These are phyloP conservation scores for Myriosclerotinia curreyana DNA, from an alignment of 2,329 filamentous ascomycete species.

Conservation along the genomic window DNA sequence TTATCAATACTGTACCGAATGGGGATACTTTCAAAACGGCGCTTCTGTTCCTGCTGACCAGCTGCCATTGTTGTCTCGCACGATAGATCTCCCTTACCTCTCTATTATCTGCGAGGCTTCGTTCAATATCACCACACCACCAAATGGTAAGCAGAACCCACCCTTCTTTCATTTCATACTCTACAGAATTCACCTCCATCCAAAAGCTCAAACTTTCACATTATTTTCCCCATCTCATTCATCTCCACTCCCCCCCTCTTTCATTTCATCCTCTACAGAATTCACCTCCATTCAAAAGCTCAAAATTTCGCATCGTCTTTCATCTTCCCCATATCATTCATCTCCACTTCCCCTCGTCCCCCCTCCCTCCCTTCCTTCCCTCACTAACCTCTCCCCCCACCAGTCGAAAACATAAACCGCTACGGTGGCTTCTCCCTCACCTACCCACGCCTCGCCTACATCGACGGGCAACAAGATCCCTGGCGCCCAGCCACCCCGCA, in stretches of 20 bases:
- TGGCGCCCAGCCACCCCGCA: slow-evolving; percentile 75
- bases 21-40: slow-evolving; percentile 77
- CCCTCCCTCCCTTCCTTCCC: too few relatives aligned
- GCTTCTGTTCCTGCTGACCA: slow-evolving; percentile 61
- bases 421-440: slow-evolving; percentile 68
- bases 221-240: too few relatives aligned
- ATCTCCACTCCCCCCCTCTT: too few relatives aligned
- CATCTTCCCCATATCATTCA: too few relatives aligned
- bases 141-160: slow-evolving; percentile 44
- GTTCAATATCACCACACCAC: slow-evolving; percentile 65
- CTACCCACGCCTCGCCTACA: slow-evolving; percentile 71
- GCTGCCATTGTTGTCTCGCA: slow-evolving; percentile 69
- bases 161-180: too few relatives aligned
- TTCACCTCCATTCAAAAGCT: too few relatives aligned
- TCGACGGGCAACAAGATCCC: slow-evolving; percentile 76
- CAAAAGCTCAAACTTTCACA: too few relatives aligned
- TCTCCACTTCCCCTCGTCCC: too few relatives aligned
- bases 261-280: too few relatives aligned
- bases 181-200: too few relatives aligned
- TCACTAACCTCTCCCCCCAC: too few relatives aligned
- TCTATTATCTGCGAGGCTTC: slow-evolving; percentile 61
- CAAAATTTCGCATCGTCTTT: too few relatives aligned
- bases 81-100: slow-evolving; percentile 61
- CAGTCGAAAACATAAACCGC: slow-evolving; percentile 65
- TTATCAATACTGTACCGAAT: slow-evolving; percentile 54